A percentile compares a stretch with the other conserved stretches of the same genome.
These are phyloP conservation scores for Fragaria nilgerrensis DNA, from an alignment of 306 rosid species.

Conservation along the genomic window DNA sequence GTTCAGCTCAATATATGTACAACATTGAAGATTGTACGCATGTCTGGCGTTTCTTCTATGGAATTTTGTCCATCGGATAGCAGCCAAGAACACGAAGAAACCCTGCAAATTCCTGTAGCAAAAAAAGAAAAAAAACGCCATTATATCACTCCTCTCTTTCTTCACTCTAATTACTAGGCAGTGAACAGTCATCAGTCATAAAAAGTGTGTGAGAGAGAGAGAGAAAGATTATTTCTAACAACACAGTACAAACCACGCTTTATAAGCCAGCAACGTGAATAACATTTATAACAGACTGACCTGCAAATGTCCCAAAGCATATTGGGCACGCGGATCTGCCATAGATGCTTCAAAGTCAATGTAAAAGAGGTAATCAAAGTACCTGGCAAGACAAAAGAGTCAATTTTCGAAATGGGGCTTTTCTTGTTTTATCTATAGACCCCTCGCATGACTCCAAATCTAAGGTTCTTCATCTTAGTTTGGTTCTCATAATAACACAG, in stretches of 20 bases:
- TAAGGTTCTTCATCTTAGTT: background rate
- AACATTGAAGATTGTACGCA: constrained; percentile 9
- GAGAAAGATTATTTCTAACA: background rate
- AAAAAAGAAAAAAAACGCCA: background rate
- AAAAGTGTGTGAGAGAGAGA: background rate
- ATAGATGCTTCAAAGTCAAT: constrained; percentile 88
- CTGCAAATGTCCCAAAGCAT: constrained; percentile 79
- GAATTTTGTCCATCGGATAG: constrained; percentile 51
- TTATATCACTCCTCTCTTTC: background rate
- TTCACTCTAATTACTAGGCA: background rate
- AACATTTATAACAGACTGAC: constrained; percentile 30
- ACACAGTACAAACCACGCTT: background rate
- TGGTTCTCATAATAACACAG: background rate
- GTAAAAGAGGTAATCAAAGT: constrained; percentile 82
- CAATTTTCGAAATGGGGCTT: background rate
- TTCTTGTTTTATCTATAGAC: background rate
- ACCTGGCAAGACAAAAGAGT: constrained; percentile 46
- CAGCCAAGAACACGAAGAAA: constrained; percentile 79
- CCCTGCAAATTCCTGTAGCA: constrained; percentile 60
- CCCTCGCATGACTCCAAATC: background rate
- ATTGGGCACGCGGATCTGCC: constrained; percentile 83
- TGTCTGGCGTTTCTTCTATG: constrained; percentile 17
- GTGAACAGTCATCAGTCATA: background rate
- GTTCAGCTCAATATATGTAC: constrained; percentile 32
- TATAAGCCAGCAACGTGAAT: background rate